phyloP scores from a whole-genome alignment of 192 early-diverging fungal genomes.

The Coemansia sp. region DNA sequence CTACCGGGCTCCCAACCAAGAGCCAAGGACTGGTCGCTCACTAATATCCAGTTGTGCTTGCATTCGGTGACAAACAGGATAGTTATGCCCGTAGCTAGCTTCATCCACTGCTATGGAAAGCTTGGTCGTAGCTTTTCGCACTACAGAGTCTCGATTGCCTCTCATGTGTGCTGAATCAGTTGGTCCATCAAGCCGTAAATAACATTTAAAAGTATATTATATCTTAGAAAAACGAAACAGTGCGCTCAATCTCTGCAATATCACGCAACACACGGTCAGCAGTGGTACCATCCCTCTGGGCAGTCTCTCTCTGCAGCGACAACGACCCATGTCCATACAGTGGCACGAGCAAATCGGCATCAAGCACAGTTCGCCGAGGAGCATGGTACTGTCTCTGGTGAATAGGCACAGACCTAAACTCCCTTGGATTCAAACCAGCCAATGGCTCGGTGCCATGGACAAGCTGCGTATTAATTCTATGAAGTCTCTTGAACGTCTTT shows the following conservation, averaged over 20 bases:
- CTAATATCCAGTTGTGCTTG: slow-evolving; percentile 29
- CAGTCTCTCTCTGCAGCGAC: slow-evolving; percentile 77
- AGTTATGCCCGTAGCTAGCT: slow-evolving; percentile 31
- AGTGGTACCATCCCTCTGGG: slow-evolving; percentile 85
- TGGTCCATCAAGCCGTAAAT: no score
- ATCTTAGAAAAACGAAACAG: slow-evolving; percentile 25
- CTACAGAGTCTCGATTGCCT: no score
- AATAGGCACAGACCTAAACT: slow-evolving; percentile 66
- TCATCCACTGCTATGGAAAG: slow-evolving; percentile 34
- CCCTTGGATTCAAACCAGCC: slow-evolving; percentile 91
- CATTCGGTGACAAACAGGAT: slow-evolving; percentile 26
- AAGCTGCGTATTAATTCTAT: slow-evolving; percentile 81
- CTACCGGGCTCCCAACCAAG: slow-evolving; percentile 11
- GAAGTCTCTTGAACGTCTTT: slow-evolving; percentile 88
- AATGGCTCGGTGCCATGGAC: slow-evolving; percentile 78
- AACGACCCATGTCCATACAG: slow-evolving; percentile 68
- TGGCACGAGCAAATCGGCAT: slow-evolving; percentile 80
- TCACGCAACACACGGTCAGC: slow-evolving; percentile 68
- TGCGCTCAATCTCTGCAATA: slow-evolving; percentile 32
- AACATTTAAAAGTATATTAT: neutral
- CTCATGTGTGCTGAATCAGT: no score
- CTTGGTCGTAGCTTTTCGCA: slow-evolving; percentile 5
- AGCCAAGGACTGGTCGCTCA: slow-evolving; percentile 28
- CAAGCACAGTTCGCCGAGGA: slow-evolving; percentile 78
- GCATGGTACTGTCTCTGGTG: slow-evolving; percentile 70